Base-by-base conservation (phyloP, 78 protist genomes). In the Polysphondylium violaceum region DNA sequence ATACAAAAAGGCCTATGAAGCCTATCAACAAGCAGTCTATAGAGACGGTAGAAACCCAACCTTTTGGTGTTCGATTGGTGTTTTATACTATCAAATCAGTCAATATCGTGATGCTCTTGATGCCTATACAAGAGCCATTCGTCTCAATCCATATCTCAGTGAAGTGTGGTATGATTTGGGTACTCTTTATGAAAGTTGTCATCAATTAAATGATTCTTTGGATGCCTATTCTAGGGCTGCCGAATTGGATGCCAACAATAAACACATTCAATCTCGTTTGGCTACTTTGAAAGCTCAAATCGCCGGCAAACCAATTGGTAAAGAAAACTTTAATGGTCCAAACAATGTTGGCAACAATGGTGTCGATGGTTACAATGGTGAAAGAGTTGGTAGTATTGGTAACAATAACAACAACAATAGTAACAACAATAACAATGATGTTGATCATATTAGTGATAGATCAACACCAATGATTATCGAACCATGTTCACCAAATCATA, bases 31-130 rank as follows among this genome's bases (percentile, higher is more conserved):
- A 50, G 97, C 96, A 9, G 96, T 95, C 40, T 94, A 95, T 56
- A 74, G 96, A 27, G 97, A 95, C 65, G 95, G 94, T 25, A 38
- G 94, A 31, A 96, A 95, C 59, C 96, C 98, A 12, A 64, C 96
- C 29, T 90, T 95, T 53, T 96, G 98, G 98, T 95, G 97, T 58
- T 87, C 95, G 5, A 95, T 95, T 47, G 98, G 98, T 65, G 92
- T 96, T n/a, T 93, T 96, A 27, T 96, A 96, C 74, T 96, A 73
- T 77, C 95, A 93, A 35, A 95, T 94, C 74, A 73, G 76, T n/a
- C 97, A 94, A 83, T 96, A 95, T 63, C 60, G 96, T 7, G 98
- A 96, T 71, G 98, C 98, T 21, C 55, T 96, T 8, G 98, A 96
- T 55, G 97, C 97, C 1, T 96, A 95, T 87, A 88, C 94, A 17